Base-by-base conservation (phyloP, 352 stramenopile species). In the Aphanomyces euteiches region DNA sequence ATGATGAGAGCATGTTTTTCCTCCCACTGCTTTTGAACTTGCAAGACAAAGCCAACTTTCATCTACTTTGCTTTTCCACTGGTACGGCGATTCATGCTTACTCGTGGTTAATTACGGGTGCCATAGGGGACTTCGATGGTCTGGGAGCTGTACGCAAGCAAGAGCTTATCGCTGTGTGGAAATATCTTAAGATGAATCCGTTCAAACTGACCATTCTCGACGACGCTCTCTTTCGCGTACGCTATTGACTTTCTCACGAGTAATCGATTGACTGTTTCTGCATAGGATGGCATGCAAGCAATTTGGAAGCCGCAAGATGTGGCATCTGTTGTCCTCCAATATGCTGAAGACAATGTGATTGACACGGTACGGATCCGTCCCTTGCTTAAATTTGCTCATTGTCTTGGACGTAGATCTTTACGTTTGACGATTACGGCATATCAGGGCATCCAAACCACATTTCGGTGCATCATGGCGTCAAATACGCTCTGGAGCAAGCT, bases 1-100 rank as follows among this genome's bases (percentile, higher is more conserved):
- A 98, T 72, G 96, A 98, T 75, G 96, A 98, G 78, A 97, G 89
- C 77, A 98, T 98, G 95, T 98, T 98, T 75, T 98, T 98, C 80
- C 53, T 98, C 67, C 96, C 96, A 4, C 84, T 97, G 34, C 87
- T 87, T 68, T 77, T 83, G 43, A 93, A 77, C 48, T 74, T 90
- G n/a, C 60, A 13, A 6, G 6, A 2, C 37, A 5, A 67, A 66
- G 57, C 61, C 45, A 76, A 79, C 50, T 76, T 73, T 7, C 86
- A 93, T 54, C 74, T 98, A 60, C 73, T 98, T 5, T 98, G 92
- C 74, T 84, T 98, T 1, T 98, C 91, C 56, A 90, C 78, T 39
- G 87, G 86, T 79, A 65, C 6, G 37, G n/a, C 41, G 15, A 57
- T 48, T 17, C 50, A 59, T 17, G 15, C 21, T 58, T 21, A 21